phyloP scores from a whole-genome alignment of 2,329 filamentous ascomycete species.

The Monilinia fructigena region DNA sequence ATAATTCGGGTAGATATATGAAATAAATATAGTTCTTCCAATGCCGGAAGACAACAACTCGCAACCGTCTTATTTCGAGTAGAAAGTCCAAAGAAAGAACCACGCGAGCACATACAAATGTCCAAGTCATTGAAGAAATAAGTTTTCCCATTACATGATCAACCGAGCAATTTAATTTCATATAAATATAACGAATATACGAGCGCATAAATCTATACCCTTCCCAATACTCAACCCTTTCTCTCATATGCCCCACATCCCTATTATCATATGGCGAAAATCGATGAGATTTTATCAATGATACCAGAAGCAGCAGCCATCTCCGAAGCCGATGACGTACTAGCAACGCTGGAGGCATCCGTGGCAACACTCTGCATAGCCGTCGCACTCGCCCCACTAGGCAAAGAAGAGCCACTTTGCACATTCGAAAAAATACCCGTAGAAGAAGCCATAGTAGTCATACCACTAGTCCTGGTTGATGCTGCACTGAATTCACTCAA shows the following conservation, averaged over 20 bases:
- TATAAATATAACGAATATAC: neutral
- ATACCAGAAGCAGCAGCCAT: neutral
- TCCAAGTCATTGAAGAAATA: neutral
- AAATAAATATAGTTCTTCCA: no score
- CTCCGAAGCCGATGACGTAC: neutral
- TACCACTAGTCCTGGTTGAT: neutral
- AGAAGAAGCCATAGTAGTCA: constrained; percentile 10
- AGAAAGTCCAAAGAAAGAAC: neutral
- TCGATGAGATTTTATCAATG: neutral
- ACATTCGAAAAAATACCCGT: neutral
- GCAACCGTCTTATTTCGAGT: neutral
- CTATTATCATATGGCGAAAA: neutral
- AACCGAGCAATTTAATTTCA: neutral
- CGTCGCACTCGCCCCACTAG: neutral
- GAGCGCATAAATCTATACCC: neutral
- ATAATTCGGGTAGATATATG: no score
- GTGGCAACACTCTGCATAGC: neutral
- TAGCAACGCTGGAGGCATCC: neutral
- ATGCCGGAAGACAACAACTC: no score
- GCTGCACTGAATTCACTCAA: constrained; percentile 1
- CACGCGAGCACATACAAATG: neutral
- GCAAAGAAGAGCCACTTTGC: neutral
- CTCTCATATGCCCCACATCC: neutral
- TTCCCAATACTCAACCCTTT: no score
- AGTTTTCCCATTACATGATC: neutral